Conservation (phyloP, 1,139 yeast genomes). For the Debaryomyces subglobosus region DNA sequence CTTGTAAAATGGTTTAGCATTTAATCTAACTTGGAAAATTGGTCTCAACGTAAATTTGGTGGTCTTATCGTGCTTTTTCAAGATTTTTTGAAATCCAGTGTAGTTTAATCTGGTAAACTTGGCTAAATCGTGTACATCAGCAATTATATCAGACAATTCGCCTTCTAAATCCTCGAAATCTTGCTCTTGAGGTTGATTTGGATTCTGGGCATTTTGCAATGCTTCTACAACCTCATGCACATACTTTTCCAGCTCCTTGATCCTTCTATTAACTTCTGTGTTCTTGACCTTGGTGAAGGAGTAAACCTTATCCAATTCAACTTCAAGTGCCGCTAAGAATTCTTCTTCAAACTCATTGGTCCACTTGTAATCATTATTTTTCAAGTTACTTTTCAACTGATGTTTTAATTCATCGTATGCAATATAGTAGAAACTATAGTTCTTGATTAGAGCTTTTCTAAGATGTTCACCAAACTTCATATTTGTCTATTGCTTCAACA, state of each 20-base stretch:
- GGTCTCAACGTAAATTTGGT: constrained; percentile 86
- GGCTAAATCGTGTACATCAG: constrained; percentile 96
- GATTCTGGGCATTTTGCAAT: constrained; percentile 25
- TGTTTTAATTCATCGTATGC: constrained; percentile 88
- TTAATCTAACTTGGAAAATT: constrained; percentile 87
- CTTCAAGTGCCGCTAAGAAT: constrained; percentile 72
- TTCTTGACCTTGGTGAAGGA: constrained; percentile 87
- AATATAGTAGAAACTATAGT: constrained; percentile 87
- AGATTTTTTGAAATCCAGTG: constrained; percentile 94
- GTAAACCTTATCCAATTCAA: constrained; percentile 87
- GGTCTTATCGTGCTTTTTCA: constrained; percentile 93
- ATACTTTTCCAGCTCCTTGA: constrained; percentile 74
- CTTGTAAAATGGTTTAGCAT: constrained; percentile 92
- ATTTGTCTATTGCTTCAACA: neutral
- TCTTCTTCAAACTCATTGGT: constrained; percentile 76
- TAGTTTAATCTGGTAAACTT: constrained; percentile 90
- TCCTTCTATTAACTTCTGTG: constrained; percentile 79
- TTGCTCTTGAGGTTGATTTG: constrained; percentile 60
- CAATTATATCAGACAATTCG: constrained; percentile 89
- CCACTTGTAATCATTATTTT: constrained; percentile 63
- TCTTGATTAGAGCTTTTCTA: constrained; percentile 72
- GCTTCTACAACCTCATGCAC: constrained; percentile 66
- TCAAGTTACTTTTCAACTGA: constrained; percentile 68
- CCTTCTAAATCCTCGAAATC: constrained; percentile 91
- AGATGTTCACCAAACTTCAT: constrained; percentile 84